Conservation (phyloP, 768 basidiomycete genomes). For the Naematelia aurantialba region DNA sequence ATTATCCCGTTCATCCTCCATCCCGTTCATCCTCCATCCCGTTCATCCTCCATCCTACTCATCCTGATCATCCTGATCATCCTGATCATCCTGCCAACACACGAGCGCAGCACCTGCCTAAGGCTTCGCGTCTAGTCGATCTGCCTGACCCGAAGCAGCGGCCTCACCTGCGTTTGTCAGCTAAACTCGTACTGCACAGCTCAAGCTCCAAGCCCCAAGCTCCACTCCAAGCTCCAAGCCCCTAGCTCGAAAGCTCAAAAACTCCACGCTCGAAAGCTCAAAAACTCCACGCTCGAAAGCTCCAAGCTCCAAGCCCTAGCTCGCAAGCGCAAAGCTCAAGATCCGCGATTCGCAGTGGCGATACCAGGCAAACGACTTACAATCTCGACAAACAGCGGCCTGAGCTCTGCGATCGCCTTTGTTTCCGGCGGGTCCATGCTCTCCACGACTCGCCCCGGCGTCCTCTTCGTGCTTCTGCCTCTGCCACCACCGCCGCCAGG, state of each 20-base stretch:
- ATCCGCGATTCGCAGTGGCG: background rate
- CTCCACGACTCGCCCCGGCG: constrained; percentile 16
- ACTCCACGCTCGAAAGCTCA: constrained; percentile 18
- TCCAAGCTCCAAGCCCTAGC: constrained; percentile 12
- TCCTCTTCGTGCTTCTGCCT: constrained; percentile 8
- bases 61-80: too few species aligned
- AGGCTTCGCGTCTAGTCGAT: constrained; percentile 7
- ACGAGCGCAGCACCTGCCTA: too few species aligned
- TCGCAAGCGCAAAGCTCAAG: constrained; percentile 1
- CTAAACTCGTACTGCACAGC: too few species aligned
- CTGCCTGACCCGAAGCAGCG: constrained; percentile 13
- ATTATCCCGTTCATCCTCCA: too few species aligned
- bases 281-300: background rate
- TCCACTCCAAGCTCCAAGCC: constrained; percentile 6
- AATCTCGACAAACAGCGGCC: constrained; percentile 89
- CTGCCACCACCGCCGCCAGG: background rate
- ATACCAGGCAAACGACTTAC: constrained; percentile 54
- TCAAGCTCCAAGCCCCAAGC: background rate
- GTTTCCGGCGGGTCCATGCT: constrained; percentile 70
- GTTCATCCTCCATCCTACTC: too few species aligned
- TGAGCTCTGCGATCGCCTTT: constrained; percentile 68
- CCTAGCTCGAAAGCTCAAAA: constrained; percentile 14
- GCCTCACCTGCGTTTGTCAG: constrained; percentile 7
- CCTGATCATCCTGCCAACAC: too few species aligned
- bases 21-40: too few species aligned